A percentile compares a stretch with the other conserved stretches of the same genome.
These are phyloP conservation scores for Phytophthora fragariae DNA, from an alignment of 352 stramenopile genomes.

Conservation along the genomic window DNA sequence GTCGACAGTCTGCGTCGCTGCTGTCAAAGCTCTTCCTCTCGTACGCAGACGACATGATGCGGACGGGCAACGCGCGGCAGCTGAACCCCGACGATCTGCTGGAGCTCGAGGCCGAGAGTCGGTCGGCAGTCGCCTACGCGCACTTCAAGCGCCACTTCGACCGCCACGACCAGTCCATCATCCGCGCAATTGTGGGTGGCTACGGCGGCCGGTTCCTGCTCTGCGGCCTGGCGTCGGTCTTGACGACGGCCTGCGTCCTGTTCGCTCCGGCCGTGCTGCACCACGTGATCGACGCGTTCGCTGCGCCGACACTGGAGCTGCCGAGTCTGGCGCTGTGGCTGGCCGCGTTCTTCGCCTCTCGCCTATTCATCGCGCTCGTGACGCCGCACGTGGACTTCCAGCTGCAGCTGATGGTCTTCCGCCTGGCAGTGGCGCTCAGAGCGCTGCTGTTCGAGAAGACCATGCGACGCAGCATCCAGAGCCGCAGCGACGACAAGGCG, in stretches of 20 bases:
- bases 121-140: conserved; percentile 22
- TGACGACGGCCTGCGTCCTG: conserved; percentile 39
- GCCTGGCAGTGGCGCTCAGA: conserved; percentile 41
- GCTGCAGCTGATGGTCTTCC: conserved; percentile 37
- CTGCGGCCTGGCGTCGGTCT: conserved; percentile 8
- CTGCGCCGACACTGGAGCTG: conserved; percentile 24
- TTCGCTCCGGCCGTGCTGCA: conserved; percentile 51
- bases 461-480: conserved; percentile 32
- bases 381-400: conserved; percentile 30
- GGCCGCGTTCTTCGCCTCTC: conserved; percentile 47
- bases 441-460: conserved; percentile 51
- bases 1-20: conserved; percentile 12
- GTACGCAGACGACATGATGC: conserved; percentile 49
- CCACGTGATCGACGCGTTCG: conserved; percentile 51
- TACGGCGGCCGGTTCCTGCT: conserved; percentile 39
- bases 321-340: conserved; percentile 41
- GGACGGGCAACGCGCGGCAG: conserved; percentile 44
- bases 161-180: conserved; percentile 23
- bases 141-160: conserved; percentile 28
- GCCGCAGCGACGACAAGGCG: conserved; percentile 8
- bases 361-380: conserved; percentile 36
- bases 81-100: conserved; percentile 51
- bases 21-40: conserved; percentile 43
- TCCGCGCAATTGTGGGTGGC: conserved; percentile 23
- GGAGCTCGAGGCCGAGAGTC: conserved; percentile 37